Base-by-base conservation (phyloP, 148 eudicot genomes). In the Bassia scoparia region DNA sequence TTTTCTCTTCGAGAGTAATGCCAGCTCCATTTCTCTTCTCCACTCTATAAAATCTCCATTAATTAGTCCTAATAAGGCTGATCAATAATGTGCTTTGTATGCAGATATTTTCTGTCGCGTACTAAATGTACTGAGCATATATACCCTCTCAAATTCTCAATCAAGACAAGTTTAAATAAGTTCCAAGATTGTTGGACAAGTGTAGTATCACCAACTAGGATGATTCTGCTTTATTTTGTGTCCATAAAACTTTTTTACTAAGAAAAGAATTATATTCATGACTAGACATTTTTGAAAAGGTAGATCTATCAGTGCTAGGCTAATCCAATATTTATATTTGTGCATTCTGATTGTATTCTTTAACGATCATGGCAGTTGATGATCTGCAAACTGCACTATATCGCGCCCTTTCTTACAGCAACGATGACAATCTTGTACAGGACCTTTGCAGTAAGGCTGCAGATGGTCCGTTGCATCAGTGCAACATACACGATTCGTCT, bases 401-500 rank as follows among this genome's bases (percentile, higher is more conserved):
- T 60, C 56, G 46, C 3, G 53, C 61, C 10, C 23, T 74, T 26
- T 73, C 34, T 37, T 23, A 20, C 4, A 11, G 37, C 34, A 54
- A 16, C 11, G n/a, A 35, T 31, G 44, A 41, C 15, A 14, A 65
- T 5, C n/a, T 37, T 12, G 52, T 38, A 10, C 53, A 37, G 24
- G 44, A 74, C 27, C 77, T 74, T 13, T 74, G 77, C 52, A 24
- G 15, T 12, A 37, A 33, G 18, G 5, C 68, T 3, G 10, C 23
- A 5, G 61, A 74, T 0, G 62, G 70, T 33, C 37, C 70, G 9
- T 35, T 74, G 35, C 63, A 37, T 35, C 46, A 52, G 26, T 52
- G 69, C 49, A 64, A 62, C 52, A 52, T 74, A 52, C 70, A 74
- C 68, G 27, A 53, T 20, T 68, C 55, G 1, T 64, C 77, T 1